These are phyloP conservation scores for Suhomyces yuchorum DNA, from an alignment of 1,139 yeast species.

Conservation along the genomic window DNA sequence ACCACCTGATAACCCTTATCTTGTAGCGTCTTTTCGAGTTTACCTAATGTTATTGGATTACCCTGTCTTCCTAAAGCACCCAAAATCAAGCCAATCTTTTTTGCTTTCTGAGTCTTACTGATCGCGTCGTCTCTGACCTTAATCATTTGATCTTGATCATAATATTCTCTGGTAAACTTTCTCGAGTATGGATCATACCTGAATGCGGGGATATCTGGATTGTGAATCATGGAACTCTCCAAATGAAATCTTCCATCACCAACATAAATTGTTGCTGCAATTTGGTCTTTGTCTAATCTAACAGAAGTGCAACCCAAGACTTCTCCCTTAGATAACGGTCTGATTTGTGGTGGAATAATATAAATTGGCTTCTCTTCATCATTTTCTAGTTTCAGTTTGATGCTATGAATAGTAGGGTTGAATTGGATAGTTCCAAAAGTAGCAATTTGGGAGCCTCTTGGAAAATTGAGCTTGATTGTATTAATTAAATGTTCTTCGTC, in stretches of 20 bases:
- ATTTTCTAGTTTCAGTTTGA: conserved; percentile 58
- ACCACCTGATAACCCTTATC: conserved; percentile 68
- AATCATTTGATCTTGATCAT: conserved; percentile 83
- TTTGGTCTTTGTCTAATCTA: conserved; percentile 59
- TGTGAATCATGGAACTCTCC: conserved; percentile 96
- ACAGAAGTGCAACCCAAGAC: conserved; percentile 97
- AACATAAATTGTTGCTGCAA: conserved; percentile 81
- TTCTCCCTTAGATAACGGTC: conserved; percentile 94
- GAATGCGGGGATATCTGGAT: conserved; percentile 88
- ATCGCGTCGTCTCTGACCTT: conserved; percentile 76
- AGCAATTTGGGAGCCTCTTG: conserved; percentile 63
- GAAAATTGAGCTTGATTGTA: conserved; percentile 73
- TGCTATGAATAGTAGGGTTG: conserved; percentile 88
- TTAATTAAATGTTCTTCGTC: conserved; percentile 80
- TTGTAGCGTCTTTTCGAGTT: conserved; percentile 56
- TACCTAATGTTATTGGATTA: conserved; percentile 70
- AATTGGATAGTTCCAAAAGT: conserved; percentile 95
- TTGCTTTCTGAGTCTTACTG: conserved; percentile 52
- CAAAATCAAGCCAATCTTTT: conserved; percentile 77
- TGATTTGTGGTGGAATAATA: conserved; percentile 84
- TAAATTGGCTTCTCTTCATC: conserved; percentile 56
- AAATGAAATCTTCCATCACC: conserved; percentile 98
- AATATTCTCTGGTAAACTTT: conserved; percentile 84
- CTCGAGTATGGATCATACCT: conserved; percentile 94
- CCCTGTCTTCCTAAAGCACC: conserved; percentile 99